phyloP scores from a whole-genome alignment of 345 rosid species.

The Balakata baccata region DNA sequence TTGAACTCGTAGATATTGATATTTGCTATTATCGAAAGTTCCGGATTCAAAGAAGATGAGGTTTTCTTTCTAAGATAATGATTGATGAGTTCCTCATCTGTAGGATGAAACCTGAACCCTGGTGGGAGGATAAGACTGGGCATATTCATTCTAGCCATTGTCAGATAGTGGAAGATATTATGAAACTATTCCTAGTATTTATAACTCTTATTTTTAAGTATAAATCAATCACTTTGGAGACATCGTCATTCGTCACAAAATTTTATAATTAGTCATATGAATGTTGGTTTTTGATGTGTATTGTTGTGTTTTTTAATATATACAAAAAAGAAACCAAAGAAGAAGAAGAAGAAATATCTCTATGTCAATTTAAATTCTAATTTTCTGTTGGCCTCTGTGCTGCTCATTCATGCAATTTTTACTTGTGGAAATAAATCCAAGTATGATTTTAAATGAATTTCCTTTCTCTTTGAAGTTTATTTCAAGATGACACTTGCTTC shows the following conservation, averaged over 20 bases:
- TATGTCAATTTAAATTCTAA: not conserved
- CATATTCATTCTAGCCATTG: slow-evolving; percentile 16
- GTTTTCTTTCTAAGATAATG: slow-evolving; percentile 35
- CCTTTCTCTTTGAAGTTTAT: not conserved
- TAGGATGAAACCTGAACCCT: slow-evolving; percentile 50
- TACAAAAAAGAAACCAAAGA: not conserved
- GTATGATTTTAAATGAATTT: not conserved
- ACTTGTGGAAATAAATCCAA: not conserved
- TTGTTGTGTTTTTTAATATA: not conserved
- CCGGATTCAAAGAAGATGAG: slow-evolving; percentile 24
- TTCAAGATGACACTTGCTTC: not conserved
- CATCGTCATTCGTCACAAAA: slow-evolving; percentile 4
- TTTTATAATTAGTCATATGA: not conserved
- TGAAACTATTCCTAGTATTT: not conserved
- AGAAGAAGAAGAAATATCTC: too few species aligned
- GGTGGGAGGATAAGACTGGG: slow-evolving; percentile 25
- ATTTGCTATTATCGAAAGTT: slow-evolving; percentile 36
- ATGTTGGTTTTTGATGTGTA: slow-evolving; percentile 10
- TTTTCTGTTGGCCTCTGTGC: not conserved
- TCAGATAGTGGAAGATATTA: not conserved
- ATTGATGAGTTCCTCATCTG: slow-evolving; percentile 45
- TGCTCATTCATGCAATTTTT: not conserved
- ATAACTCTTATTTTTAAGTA: not conserved
- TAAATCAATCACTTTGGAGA: not conserved
- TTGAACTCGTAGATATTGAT: slow-evolving; percentile 42